These are phyloP conservation scores for Tulasnella sp. DNA, from an alignment of 768 basidiomycete genomes.

Conservation along the genomic window DNA sequence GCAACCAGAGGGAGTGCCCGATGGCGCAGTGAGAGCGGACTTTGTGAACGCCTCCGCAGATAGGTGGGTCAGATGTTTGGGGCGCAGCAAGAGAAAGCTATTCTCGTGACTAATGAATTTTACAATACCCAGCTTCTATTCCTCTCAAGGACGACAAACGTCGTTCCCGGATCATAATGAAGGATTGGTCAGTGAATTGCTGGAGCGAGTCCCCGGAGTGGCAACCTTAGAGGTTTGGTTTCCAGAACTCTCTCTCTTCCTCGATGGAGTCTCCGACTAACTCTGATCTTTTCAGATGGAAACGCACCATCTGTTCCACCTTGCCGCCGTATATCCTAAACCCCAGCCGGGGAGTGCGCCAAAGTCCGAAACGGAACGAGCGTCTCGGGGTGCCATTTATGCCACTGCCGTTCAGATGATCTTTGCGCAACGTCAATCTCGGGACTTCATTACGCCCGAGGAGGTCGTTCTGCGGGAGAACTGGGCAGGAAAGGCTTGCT, in stretches of 20 bases:
- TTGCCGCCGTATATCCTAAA: conserved; percentile 58
- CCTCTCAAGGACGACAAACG: conserved; percentile 78
- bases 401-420: conserved; percentile 81
- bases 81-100: no score
- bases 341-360: background rate
- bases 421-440: conserved; percentile 69
- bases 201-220: conserved; percentile 50
- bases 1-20: conserved; percentile 41
- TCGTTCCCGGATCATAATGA: conserved; percentile 74
- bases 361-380: background rate
- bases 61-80: conserved; percentile 46
- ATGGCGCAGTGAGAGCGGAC: conserved; percentile 42
- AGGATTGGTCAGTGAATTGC: conserved; percentile 56
- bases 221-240: conserved; percentile 63
- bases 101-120: background rate
- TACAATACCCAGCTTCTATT: conserved; percentile 61
- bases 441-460: conserved; percentile 70
- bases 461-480: conserved; percentile 57
- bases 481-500: conserved; percentile 45
- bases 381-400: conserved; percentile 44
- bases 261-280: background rate
- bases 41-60: conserved; percentile 76
- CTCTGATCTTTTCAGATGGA: conserved; percentile 60
- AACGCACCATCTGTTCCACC: conserved; percentile 75
- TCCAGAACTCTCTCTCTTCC: background rate